Evolutionary conservation across 768 basidiomycete genomes (phyloP), one percentile per base, ranked within the genome.

Genomic region (Suillus hirtellus): DNA sequence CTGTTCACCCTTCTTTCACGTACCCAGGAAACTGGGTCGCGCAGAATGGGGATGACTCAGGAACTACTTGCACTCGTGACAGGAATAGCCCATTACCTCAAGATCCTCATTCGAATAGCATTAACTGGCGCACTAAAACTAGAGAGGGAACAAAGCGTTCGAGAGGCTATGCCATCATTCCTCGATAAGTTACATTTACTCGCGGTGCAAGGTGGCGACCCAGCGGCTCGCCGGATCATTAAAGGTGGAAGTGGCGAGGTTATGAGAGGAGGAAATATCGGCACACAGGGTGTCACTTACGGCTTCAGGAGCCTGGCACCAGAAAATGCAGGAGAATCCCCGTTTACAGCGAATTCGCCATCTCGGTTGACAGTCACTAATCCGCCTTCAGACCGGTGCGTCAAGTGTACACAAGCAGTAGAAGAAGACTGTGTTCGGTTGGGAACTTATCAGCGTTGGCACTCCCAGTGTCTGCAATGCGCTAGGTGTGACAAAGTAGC

Each of bases 71-170:
- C 96, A 19, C 87, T 99, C 55, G 97, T 99, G 66, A 99, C 97
- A 0, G 96, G 97, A n/a, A 83, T 99, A 42, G 97, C 97, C 6
- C 97, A 99, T 77, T 99, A 99, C 77, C 89, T 99, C 73, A 99
- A 99, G 81, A 99, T 99, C 77, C 87, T 99, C 60, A 99, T 99
- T 67, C 91, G 97, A 59, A 99, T 99, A 66, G 95, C 97, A 3
- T 81, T 99, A 53, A 98, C 97, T 0, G 96, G 95, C 7, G 93
- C 95, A 5, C 84, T 99, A 64, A 98, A 95, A 78, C 83, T 99
- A 38, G 97, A 99, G 77, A 84, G 95, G 63, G 97, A 99, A 71
- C 86, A 93, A 71, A 85, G 84, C 63, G 87, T 92, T 54, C 81
- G 85, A 49, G 89, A 90, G 63, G 95, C 95, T 1, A 92, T 99